These are phyloP conservation scores for Boletus hoseneyae DNA, from an alignment of 1,284 basidiomycete genomes.

Conservation along the genomic window DNA sequence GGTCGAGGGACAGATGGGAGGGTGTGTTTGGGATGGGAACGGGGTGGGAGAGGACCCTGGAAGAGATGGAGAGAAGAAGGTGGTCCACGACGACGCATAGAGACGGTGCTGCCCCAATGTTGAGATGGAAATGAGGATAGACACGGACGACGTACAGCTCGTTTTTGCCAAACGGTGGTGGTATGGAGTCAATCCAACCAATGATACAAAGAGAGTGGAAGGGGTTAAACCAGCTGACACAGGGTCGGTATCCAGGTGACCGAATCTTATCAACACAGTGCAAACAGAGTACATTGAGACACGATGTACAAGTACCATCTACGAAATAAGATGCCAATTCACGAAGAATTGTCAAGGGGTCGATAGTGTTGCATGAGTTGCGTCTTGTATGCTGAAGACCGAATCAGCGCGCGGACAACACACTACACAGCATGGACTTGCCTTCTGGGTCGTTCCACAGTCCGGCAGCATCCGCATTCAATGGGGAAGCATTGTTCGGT, in stretches of 20 bases:
- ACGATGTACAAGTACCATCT: slow-evolving; percentile 10
- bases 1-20: slow-evolving; percentile 56
- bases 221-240: too few relatives aligned
- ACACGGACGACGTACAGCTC: too few relatives aligned
- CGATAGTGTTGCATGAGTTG: slow-evolving; percentile 75
- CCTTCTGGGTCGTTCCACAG: slow-evolving; percentile 71
- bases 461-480: slow-evolving; percentile 78
- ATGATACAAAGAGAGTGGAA: too few relatives aligned
- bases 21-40: slow-evolving; percentile 51
- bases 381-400: slow-evolving; percentile 56
- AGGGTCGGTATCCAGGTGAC: too few relatives aligned
- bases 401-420: not conserved
- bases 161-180: too few relatives aligned
- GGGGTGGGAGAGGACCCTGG: slow-evolving; percentile 53
- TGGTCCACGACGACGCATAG: slow-evolving; percentile 59
- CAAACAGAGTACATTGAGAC: not conserved
- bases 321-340: slow-evolving; percentile 1
- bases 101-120: too few relatives aligned
- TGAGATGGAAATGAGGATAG: too few relatives aligned
- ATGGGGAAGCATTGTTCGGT: slow-evolving; percentile 84
- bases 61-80: slow-evolving; percentile 56
- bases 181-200: not conserved
- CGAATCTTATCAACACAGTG: too few relatives aligned
- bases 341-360: slow-evolving; percentile 49
- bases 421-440: slow-evolving; percentile 30